These are phyloP conservation scores for Violaceomyces palustris DNA, from an alignment of 1,284 basidiomycete species.

Conservation along the genomic window DNA sequence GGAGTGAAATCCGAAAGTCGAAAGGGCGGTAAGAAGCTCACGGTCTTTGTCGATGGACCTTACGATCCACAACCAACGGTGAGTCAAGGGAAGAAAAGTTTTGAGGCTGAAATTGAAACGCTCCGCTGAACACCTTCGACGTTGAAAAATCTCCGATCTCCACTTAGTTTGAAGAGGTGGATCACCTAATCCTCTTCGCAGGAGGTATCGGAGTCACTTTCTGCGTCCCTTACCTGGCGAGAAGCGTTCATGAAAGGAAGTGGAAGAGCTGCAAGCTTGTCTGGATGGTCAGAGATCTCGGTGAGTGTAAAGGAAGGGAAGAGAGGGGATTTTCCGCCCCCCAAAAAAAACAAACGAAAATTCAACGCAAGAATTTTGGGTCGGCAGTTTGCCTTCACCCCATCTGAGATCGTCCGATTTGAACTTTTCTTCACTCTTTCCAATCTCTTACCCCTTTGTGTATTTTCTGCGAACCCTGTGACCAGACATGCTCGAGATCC, in stretches of 20 bases:
- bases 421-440: no score
- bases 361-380: no score
- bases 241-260: neutral
- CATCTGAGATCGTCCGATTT: no score
- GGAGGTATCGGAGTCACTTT: slow-evolving; percentile 38
- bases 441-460: no score
- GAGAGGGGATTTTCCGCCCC: no score
- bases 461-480: no score
- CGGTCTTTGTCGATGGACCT: slow-evolving; percentile 32
- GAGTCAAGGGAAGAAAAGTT: no score
- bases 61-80: slow-evolving; percentile 14
- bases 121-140: neutral
- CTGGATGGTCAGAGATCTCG: slow-evolving; percentile 21
- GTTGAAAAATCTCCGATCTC: neutral
- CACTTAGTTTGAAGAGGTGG: slow-evolving; percentile 1
- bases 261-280: slow-evolving; percentile 17
- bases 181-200: slow-evolving; percentile 13
- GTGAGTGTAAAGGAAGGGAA: no score
- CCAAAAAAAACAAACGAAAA: no score
- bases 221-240: slow-evolving; percentile 18
- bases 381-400: no score
- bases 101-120: neutral
- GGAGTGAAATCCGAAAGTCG: slow-evolving; percentile 4
- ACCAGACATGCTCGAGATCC: no score
- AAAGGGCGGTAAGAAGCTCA: neutral